Evolutionary conservation across 2,329 filamentous ascomycete genomes (phyloP).

Genomic region (Colletotrichum coccodes): DNA sequence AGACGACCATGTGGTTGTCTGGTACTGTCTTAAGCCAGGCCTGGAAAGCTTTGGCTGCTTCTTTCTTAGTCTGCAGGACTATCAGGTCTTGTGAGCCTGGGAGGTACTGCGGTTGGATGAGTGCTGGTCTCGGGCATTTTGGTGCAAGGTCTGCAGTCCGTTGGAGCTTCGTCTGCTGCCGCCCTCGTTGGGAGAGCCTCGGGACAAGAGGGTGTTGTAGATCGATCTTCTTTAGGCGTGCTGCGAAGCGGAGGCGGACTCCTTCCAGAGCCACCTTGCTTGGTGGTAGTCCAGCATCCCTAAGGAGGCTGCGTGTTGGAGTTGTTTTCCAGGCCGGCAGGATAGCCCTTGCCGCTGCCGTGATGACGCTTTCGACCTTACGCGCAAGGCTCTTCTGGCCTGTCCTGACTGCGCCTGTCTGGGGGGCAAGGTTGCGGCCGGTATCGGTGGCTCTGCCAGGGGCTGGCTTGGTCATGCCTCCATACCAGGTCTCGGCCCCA

Average conservation of each 20-base stretch:
- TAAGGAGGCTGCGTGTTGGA: neutral
- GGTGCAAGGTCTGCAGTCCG: neutral
- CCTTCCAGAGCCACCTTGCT: neutral
- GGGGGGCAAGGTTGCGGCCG: too few relatives aligned
- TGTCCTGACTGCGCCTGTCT: too few relatives aligned
- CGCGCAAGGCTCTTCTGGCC: too few relatives aligned
- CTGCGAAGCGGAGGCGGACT: neutral
- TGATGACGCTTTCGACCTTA: neutral
- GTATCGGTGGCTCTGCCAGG: too few relatives aligned
- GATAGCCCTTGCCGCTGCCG: neutral
- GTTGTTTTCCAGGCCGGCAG: constrained; percentile 4
- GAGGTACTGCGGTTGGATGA: too few relatives aligned
- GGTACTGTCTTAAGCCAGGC: too few relatives aligned
- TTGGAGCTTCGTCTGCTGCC: neutral
- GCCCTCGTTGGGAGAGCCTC: neutral
- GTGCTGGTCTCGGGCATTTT: neutral
- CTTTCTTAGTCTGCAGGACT: too few relatives aligned
- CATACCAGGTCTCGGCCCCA: too few relatives aligned
- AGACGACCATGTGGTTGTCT: too few relatives aligned
- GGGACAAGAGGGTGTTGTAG: neutral
- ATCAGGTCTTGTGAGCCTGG: too few relatives aligned
- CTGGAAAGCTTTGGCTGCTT: too few relatives aligned
- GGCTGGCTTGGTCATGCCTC: too few relatives aligned
- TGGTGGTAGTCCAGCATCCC: neutral
- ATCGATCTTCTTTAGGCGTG: neutral